Evolutionary conservation across 768 basidiomycete species (phyloP), one percentile per base, ranked within the genome.

Genomic region (Russula earlei): DNA sequence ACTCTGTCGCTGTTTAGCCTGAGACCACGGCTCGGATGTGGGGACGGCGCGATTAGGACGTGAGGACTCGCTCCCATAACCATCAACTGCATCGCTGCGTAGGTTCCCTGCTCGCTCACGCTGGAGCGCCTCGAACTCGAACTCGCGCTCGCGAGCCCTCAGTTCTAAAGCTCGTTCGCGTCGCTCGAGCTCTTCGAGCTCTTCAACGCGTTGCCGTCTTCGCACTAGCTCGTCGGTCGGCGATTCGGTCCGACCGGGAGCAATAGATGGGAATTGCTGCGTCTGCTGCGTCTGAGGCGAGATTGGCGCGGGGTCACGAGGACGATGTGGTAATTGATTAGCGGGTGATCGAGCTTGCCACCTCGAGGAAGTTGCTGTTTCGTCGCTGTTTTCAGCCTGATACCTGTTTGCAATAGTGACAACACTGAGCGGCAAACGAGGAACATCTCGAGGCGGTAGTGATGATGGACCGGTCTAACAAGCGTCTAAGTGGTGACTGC

Each of bases 321-420:
- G 37, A 41, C 38, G 49, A 24, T 10, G 55, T 10, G 47, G 27
- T 4, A 20, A 34, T n/a, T 60, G 49, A 38, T 48, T 52, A 5
- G 49, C 44, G 14, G 56, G 31, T 1, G 62, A 58, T 9, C 48
- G 29, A 34, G 54, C 12, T 50, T 33, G 43, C 52, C 29, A 25
- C 17, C 53, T 27, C n/a, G 51, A 11, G 17, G 55, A 37, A n/a
- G 48, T 24, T 5, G 40, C 19, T 17, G 31, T 15, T 19, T 52
- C 59, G 15, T 34, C 40, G 22, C 29, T 44, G 4, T 11, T 38
- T 33, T 59, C 55, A 10, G 59, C 37, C 43, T 62, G 59, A 60
- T 85, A 89, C 31, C 80, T 79, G 37, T 75, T 77, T 2, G 85
- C 84, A 12, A 88, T 69, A 59, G 80, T 75, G 9, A 74, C 77